Evolutionary conservation across 108 stramenopile species (phyloP).

Genomic region (Pseudonitzschia multistriata): DNA sequence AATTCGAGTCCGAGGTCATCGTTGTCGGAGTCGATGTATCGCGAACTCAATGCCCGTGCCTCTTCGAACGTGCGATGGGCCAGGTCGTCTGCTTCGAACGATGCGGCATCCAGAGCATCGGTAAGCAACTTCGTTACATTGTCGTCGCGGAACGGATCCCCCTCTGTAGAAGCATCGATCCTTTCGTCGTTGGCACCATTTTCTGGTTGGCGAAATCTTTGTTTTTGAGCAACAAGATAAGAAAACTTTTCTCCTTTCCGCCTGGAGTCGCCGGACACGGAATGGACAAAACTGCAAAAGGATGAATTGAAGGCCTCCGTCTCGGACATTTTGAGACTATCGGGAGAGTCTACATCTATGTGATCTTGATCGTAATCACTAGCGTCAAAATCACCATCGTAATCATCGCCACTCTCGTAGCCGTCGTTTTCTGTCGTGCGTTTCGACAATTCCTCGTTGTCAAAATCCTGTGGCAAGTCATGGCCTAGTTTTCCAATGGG

Average conservation of each 20-base stretch:
- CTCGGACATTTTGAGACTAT: constrained; percentile 23
- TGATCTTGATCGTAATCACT: constrained; percentile 36
- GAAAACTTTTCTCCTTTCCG: constrained; percentile 79
- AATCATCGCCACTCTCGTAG: constrained; percentile 32
- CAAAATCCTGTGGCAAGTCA: constrained; percentile 30
- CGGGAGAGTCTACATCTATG: constrained; percentile 10
- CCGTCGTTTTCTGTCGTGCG: constrained; percentile 30
- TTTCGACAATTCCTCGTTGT: constrained; percentile 31
- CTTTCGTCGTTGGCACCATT: background rate
- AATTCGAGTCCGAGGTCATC: constrained; percentile 74
- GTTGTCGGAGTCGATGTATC: constrained; percentile 52
- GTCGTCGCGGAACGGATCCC: constrained; percentile 19
- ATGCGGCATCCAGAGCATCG: constrained; percentile 41
- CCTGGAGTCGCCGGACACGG: constrained; percentile 54
- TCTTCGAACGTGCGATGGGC: constrained; percentile 20
- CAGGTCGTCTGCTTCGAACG: constrained; percentile 29
- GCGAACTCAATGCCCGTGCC: constrained; percentile 41
- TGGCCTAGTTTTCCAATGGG: constrained; percentile 36
- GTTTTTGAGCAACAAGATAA: constrained; percentile 80
- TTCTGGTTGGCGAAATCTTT: constrained; percentile 14
- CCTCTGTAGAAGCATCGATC: background rate
- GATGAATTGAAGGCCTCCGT: constrained; percentile 59
- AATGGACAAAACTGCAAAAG: constrained; percentile 87
- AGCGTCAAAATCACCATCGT: too few species aligned
- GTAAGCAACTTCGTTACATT: constrained; percentile 55